phyloP scores from a whole-genome alignment of 2,329 filamentous ascomycete genomes.

The Tympanopsis confertula region DNA sequence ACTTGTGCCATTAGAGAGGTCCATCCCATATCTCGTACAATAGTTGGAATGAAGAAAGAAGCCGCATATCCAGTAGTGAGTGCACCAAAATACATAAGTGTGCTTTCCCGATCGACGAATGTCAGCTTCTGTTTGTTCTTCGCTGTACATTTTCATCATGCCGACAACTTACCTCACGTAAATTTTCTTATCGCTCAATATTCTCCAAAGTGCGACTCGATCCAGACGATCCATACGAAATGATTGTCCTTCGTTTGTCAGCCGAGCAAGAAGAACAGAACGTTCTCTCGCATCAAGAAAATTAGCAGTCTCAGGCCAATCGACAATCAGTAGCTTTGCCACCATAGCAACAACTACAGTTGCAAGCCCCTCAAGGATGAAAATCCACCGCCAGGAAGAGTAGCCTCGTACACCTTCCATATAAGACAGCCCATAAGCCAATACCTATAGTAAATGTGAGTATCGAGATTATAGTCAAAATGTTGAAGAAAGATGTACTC shows the following conservation, averaged over 20 bases:
- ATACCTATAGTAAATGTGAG: conserved; percentile 22
- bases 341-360: conserved; percentile 1
- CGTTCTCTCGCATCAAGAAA: conserved; percentile 34
- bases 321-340: conserved; percentile 16
- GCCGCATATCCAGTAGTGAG: conserved; percentile 32
- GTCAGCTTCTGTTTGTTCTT: neutral
- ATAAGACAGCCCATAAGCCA: conserved; percentile 33
- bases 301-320: conserved; percentile 28
- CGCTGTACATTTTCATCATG: neutral
- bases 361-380: conserved; percentile 11
- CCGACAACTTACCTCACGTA: conserved; percentile 22
- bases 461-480: neutral
- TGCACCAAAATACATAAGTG: conserved; percentile 20
- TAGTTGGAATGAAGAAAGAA: conserved; percentile 24
- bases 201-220: conserved; percentile 29
- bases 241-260: conserved; percentile 27
- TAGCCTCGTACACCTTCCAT: conserved; percentile 29
- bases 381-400: conserved; percentile 35
- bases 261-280: conserved; percentile 24
- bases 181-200: conserved; percentile 33
- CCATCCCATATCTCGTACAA: conserved; percentile 22
- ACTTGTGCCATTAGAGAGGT: conserved; percentile 18
- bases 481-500: conserved; percentile 11
- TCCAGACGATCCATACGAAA: conserved; percentile 40
- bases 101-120: conserved; percentile 3